phyloP scores from a whole-genome alignment of 192 early-diverging fungal genomes.

The Podila epicladia region DNA sequence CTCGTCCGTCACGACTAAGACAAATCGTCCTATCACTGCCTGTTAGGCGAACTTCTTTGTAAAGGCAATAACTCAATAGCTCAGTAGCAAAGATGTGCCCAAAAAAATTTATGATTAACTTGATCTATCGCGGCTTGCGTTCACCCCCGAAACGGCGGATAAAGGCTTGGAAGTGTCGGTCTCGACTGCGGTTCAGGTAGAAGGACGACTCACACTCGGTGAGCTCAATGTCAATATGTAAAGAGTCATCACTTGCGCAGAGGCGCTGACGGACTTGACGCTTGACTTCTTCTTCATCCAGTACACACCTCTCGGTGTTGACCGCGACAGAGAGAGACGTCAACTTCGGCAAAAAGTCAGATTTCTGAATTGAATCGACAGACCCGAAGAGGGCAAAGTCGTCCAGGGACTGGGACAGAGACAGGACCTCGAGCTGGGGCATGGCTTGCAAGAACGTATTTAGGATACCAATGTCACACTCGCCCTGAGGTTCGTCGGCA shows the following conservation, averaged over 20 bases:
- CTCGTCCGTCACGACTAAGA: conserved; percentile 19
- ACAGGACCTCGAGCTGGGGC: conserved; percentile 16
- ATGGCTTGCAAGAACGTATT: conserved; percentile 13
- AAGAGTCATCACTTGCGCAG: background rate
- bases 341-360: background rate
- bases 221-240: conserved; percentile 9
- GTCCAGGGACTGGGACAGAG: conserved; percentile 18
- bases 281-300: conserved; percentile 19
- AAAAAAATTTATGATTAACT: too few species aligned
- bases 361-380: background rate
- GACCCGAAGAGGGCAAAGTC: conserved; percentile 12
- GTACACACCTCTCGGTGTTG: conserved; percentile 7
- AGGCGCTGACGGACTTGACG: conserved; percentile 5
- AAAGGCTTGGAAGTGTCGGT: conserved; percentile 36
- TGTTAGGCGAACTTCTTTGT: too few species aligned
- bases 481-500: conserved; percentile 17
- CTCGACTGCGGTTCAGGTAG: conserved; percentile 23
- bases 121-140: conserved; percentile 6
- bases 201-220: conserved; percentile 29
- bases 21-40: too few species aligned
- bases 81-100: too few species aligned
- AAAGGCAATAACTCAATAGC: too few species aligned
- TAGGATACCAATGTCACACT: conserved; percentile 13
- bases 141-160: conserved; percentile 32
- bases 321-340: conserved; percentile 16